phyloP scores from a whole-genome alignment of 371 early-diverging fungal species.

The Mucor indicus region DNA sequence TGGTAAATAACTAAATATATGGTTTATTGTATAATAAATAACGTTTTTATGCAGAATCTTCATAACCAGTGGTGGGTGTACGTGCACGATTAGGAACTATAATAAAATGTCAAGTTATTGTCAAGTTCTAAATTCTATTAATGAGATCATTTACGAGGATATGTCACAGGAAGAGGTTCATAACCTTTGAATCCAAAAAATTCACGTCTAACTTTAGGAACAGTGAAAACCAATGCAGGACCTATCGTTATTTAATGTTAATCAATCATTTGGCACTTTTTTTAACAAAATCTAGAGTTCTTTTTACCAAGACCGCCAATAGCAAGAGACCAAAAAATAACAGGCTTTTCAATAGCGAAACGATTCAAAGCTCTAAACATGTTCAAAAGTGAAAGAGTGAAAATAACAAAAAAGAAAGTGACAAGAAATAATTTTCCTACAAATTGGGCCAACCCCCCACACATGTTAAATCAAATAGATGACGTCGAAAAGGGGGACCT shows the following conservation, averaged over 20 bases:
- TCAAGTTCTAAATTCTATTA: not conserved
- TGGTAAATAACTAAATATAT: not conserved
- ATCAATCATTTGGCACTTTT: too few relatives aligned
- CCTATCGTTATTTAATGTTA: too few relatives aligned
- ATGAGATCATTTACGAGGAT: conserved; percentile 30
- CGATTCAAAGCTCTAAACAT: conserved; percentile 35
- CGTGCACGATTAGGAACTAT: conserved; percentile 47
- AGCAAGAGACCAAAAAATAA: conserved; percentile 45
- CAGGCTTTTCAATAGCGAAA: conserved; percentile 41
- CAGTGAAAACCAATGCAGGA: conserved; percentile 48
- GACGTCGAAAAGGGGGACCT: too few relatives aligned
- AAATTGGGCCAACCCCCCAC: not conserved
- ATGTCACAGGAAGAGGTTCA: conserved; percentile 39
- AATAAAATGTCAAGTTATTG: not conserved
- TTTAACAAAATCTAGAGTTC: too few relatives aligned
- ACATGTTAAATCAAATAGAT: too few relatives aligned
- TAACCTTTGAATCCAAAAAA: conserved; percentile 49
- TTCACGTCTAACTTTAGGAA: conserved; percentile 45
- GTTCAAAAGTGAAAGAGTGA: not conserved
- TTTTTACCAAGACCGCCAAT: conserved; percentile 38
- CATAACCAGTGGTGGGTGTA: conserved; percentile 45
- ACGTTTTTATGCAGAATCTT: conserved; percentile 25
- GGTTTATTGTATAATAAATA: not conserved
- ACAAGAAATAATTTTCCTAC: not conserved
- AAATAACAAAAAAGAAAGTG: conserved; percentile 3